Base-by-base conservation (phyloP, 345 rosid species). In the Eucalyptus viminalis region DNA sequence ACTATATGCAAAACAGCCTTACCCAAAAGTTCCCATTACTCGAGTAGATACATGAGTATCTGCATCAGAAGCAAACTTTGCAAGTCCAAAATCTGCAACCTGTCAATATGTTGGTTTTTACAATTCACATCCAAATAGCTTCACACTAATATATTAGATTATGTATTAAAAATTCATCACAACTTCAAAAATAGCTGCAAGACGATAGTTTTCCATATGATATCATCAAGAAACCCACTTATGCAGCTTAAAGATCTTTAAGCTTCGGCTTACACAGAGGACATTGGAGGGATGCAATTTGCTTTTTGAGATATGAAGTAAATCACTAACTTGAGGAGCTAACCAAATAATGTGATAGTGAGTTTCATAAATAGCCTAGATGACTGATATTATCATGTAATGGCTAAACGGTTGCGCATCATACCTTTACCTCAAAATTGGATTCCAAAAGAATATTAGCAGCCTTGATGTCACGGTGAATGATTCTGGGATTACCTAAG, bases 1-100 rank as follows among this genome's bases (percentile, higher is more conserved):
- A 58, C 44, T 44, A 25, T 11, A 72, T 14, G 60, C 69, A 62
- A 88, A 29, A 22, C 15, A 60, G 53, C 29, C 92, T 87, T 95
- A 96, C 99, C 99, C 99, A 90, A 95, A 95, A 86, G 99, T 97
- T 90, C 98, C 99, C 97, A 97, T 95, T 67, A 97, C 96, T 88
- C 99, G 92, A 69, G 99, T 97, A 43, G 99, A 96, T 67, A 96
- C 96, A 91, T 96, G 99, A 69, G 99, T 96, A 80, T 97, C 95
- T 27, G 92, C 91, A 90, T 97, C 99, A 88, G 93, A 93, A 49
- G 93, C 88, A 91, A 89, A 92, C 93, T 93, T 96, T 14, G 98
- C 98, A 17, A 97, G 96, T 90, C 99, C 99, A 93, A 97, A 96
- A 94, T 97, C 99, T 22, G 99, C 97, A 91, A 97, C 95, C 97